Conservation (phyloP, 306 rosid genomes). For the Trifolium fragiferum region DNA sequence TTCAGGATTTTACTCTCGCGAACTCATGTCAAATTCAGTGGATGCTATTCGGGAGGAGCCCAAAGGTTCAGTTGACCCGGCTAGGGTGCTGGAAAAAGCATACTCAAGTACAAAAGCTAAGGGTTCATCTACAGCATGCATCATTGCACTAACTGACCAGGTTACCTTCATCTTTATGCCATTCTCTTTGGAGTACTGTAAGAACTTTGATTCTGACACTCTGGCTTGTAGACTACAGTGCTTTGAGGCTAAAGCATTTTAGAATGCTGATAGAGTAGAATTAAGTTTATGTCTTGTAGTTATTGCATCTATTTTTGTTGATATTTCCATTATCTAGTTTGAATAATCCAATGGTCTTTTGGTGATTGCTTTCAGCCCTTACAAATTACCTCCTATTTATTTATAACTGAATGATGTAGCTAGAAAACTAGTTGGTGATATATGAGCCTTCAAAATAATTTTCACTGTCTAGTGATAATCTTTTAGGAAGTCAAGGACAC, state of each 20-base stretch:
- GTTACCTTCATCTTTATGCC: slow-evolving; percentile 50
- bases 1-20: slow-evolving; percentile 88
- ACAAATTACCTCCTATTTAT: not conserved
- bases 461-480: slow-evolving; percentile 8
- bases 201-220: slow-evolving; percentile 24
- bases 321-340: slow-evolving; percentile 14
- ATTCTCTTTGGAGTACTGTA: slow-evolving; percentile 21
- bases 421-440: slow-evolving; percentile 7
- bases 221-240: slow-evolving; percentile 16
- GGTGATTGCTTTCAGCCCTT: slow-evolving; percentile 27
- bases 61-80: slow-evolving; percentile 91
- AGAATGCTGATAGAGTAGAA: slow-evolving; percentile 17
- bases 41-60: slow-evolving; percentile 89
- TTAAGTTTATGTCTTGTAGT: not conserved
- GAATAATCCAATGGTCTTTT: not conserved
- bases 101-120: slow-evolving; percentile 85
- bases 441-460: not conserved
- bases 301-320: slow-evolving; percentile 17
- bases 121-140: slow-evolving; percentile 98
- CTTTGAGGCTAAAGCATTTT: slow-evolving; percentile 12
- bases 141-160: slow-evolving; percentile 89
- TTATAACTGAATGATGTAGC: slow-evolving; percentile 1
- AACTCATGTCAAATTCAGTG: slow-evolving; percentile 93
- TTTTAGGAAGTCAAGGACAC: slow-evolving; percentile 13
- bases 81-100: slow-evolving; percentile 94